These are phyloP conservation scores for Neonothopanus nambi DNA, from an alignment of 1,284 basidiomycete species.

Conservation along the genomic window DNA sequence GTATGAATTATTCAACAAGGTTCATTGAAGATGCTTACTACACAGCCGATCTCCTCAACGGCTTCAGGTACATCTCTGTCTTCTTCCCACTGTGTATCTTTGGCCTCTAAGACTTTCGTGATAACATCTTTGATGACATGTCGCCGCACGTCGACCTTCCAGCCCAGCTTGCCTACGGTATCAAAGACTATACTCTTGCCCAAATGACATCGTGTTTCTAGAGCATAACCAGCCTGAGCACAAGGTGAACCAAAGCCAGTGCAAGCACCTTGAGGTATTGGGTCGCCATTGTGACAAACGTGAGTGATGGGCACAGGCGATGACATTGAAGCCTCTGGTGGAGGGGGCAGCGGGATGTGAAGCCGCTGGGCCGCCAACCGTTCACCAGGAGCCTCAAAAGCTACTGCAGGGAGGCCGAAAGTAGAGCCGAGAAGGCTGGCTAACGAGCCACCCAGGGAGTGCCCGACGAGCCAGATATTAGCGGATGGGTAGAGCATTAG, in stretches of 20 bases:
- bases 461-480: slow-evolving; percentile 91
- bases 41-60: slow-evolving; percentile 54
- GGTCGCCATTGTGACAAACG: slow-evolving; percentile 81
- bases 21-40: slow-evolving; percentile 41
- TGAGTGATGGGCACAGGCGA: slow-evolving; percentile 36
- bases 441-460: slow-evolving; percentile 86
- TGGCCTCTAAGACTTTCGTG: slow-evolving; percentile 67
- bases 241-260: slow-evolving; percentile 68
- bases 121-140: slow-evolving; percentile 84
- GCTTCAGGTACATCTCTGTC: slow-evolving; percentile 53
- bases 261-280: slow-evolving; percentile 78
- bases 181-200: slow-evolving; percentile 79
- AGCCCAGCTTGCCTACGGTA: slow-evolving; percentile 82
- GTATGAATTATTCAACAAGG: not conserved
- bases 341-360: slow-evolving; percentile 75
- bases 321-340: slow-evolving; percentile 11
- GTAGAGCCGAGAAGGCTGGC: slow-evolving; percentile 88
- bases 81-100: slow-evolving; percentile 48
- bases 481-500: slow-evolving; percentile 80
- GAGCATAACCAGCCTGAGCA: slow-evolving; percentile 66
- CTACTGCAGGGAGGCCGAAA: slow-evolving; percentile 91
- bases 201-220: slow-evolving; percentile 73
- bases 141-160: slow-evolving; percentile 80
- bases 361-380: slow-evolving; percentile 83
- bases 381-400: slow-evolving; percentile 94